A percentile compares a stretch with the other conserved stretches of the same genome.
phyloP scores from a whole-genome alignment of 2,329 filamentous ascomycete genomes.

The Aspergillus novofumigatus region DNA sequence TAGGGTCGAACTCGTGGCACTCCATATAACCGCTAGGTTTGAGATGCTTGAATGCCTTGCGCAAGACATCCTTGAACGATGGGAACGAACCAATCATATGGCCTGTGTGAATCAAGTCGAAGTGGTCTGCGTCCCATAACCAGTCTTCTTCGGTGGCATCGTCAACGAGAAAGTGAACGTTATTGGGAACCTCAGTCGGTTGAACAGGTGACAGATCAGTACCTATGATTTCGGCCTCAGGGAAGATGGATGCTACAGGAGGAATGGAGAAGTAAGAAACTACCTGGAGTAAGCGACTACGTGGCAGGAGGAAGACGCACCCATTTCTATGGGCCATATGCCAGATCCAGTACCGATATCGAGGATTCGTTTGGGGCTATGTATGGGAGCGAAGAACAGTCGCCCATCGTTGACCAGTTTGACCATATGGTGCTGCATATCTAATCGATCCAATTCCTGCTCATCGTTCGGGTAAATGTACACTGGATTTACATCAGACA shows the following conservation, averaged over 20 bases:
- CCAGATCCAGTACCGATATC: slow-evolving; percentile 61
- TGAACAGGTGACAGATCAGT: slow-evolving; percentile 67
- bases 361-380: slow-evolving; percentile 46
- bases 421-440: slow-evolving; percentile 54
- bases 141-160: slow-evolving; percentile 61
- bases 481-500: slow-evolving; percentile 17
- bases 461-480: slow-evolving; percentile 52
- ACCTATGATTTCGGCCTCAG: slow-evolving; percentile 55
- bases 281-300: slow-evolving; percentile 7
- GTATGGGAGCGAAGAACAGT: slow-evolving; percentile 46
- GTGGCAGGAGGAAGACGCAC: slow-evolving; percentile 25
- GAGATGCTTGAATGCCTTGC: slow-evolving; percentile 48
- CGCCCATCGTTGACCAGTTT: slow-evolving; percentile 43
- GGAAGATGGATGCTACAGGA: slow-evolving; percentile 44
- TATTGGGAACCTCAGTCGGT: slow-evolving; percentile 62
- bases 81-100: slow-evolving; percentile 56
- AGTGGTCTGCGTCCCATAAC: slow-evolving; percentile 48
- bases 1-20: slow-evolving; percentile 43
- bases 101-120: slow-evolving; percentile 59
- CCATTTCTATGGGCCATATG: slow-evolving; percentile 67
- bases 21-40: slow-evolving; percentile 53
- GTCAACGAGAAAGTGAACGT: slow-evolving; percentile 71
- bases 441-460: slow-evolving; percentile 52
- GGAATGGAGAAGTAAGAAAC: slow-evolving; percentile 19
- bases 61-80: slow-evolving; percentile 54